phyloP scores from a whole-genome alignment of 1,284 basidiomycete genomes.

The Mycosarcoma mackinlayi region DNA sequence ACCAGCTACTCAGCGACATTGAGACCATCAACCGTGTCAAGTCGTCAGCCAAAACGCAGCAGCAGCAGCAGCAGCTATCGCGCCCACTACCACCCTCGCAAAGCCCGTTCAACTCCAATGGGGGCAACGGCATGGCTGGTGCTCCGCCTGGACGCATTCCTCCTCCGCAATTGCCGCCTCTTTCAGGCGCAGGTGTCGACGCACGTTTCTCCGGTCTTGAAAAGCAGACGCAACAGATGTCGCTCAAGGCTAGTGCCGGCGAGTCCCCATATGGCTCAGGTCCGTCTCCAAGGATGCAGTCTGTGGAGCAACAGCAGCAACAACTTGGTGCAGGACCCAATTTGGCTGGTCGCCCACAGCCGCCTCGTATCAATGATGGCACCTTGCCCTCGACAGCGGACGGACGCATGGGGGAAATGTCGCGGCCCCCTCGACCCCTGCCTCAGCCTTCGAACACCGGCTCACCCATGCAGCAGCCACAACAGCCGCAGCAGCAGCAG shows the following conservation, averaged over 20 bases:
- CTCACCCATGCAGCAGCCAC: slow-evolving; percentile 40
- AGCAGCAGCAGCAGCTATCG: slow-evolving; percentile 12
- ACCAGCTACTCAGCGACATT: slow-evolving; percentile 88
- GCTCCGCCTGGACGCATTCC: slow-evolving; percentile 34
- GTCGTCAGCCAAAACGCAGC: slow-evolving; percentile 46
- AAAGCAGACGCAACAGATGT: slow-evolving; percentile 60
- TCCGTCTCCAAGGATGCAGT: slow-evolving; percentile 30
- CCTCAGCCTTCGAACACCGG: slow-evolving; percentile 36
- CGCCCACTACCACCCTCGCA: background rate
- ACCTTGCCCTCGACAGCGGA: slow-evolving; percentile 22
- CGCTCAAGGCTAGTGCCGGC: slow-evolving; percentile 23
- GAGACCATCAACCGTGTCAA: slow-evolving; percentile 74
- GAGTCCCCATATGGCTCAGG: slow-evolving; percentile 14
- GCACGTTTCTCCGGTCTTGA: slow-evolving; percentile 46
- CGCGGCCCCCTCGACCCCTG: slow-evolving; percentile 49
- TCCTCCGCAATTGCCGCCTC: slow-evolving; percentile 27
- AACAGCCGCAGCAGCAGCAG: slow-evolving; percentile 14
- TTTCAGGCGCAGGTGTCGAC: slow-evolving; percentile 18
- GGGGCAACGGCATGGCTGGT: slow-evolving; percentile 23
- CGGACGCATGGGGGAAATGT: slow-evolving; percentile 28
- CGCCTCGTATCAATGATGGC: slow-evolving; percentile 25
- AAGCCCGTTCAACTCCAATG: slow-evolving; percentile 11
- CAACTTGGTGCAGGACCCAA: slow-evolving; percentile 26
- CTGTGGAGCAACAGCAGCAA: slow-evolving; percentile 31
- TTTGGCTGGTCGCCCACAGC: slow-evolving; percentile 36